Evolutionary conservation across 495 filamentous ascomycete genomes (phyloP), one percentile per base, ranked within the genome.

Genomic region (Penicillium canescens): DNA sequence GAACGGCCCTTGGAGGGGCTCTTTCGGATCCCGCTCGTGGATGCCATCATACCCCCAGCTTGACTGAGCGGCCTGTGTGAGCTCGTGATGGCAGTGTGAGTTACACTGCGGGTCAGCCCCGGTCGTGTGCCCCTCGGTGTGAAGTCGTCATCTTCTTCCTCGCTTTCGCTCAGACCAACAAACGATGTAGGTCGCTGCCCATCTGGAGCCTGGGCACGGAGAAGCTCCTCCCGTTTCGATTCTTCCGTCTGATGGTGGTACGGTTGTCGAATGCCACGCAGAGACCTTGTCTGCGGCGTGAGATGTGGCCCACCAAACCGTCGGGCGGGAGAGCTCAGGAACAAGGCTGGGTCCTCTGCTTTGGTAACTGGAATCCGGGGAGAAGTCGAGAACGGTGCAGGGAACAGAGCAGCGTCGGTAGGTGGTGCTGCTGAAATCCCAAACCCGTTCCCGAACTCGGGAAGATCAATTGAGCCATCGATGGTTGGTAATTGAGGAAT

Each of bases 181-280:
- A 57, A 61, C n/a, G 57, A 54, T 3, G 50, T 37, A 6, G 43
- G 47, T 31, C 39, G 34, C 5, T 50, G 52, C 7, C 34, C 46
- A 14, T 59, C 46, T n/a, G 28, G 34, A 11, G 38, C 55, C 36
- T 64, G 66, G n/a, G 69, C 66, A 42, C 72, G 68, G 21, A 75
- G 72, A 18, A 79, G 67, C 48, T 82, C 75, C 47, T 85, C 81
- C 38, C 81, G 68, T 46, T 76, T 77, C 2, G 77, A 80, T 57
- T 84, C 82, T 60, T 81, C 75, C 1, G 75, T 67, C 54, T 86
- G 83, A 54, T 84, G 79, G 23, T 82, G 78, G 59, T 86, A 86
- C 0, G 82, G 82, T 54, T 80, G 76, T 35, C 81, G 59, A 6
- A 62, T 58, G 59, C 67, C 46, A 60, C 65, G 40, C 50, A 67